Evolutionary conservation across 1,284 basidiomycete genomes (phyloP), one percentile per base, ranked within the genome.

Genomic region (Ceratobasidium theobromae): DNA sequence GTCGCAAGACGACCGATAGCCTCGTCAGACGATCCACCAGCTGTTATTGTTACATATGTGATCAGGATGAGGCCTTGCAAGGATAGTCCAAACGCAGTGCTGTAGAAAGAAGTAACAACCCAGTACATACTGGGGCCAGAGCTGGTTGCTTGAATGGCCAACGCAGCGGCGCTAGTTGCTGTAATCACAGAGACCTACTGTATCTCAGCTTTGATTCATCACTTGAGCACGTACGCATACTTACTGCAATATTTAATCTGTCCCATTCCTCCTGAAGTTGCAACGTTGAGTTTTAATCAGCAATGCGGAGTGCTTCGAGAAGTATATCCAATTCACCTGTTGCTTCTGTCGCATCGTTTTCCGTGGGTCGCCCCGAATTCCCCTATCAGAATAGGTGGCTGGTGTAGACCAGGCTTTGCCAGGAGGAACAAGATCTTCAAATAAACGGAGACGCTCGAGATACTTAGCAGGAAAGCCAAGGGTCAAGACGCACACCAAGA

Each of bases 171-270:
- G 32, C 57, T 60, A 11, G 57, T 60, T 2, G 57, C 57, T 21
- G 57, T 60, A 21, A 60, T 60, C 12, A 60, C 57, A 5, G 57
- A 60, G 2, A 60, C 16, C 57, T 60, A 35, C 14, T 52, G 28
- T 1, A n/a, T 43, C 6, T 6, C 21, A 4, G n/a, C n/a, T 32
- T 5, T 28, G 23, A 23, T 23, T 27, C 25, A 27, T 49, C 5
- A 49, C 27, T 3, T 25, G 25, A 21, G 21, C n/a, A 53, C 40
- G n/a, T 14, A n/a, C 18, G 38, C 38, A 25, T 1, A 25, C 40
- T 21, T 33, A 60, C 55, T 16, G 55, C 55, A 16, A 58, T 46
- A 23, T 58, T 46, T 21, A 60, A 18, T 25, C 45, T 33, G 21
- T 60, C 57, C 57, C 57, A 62, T 38, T 52, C 58, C 23, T 25